Conservation (phyloP, 1,284 basidiomycete species). For the Melanopsichium pennsylvanicum region DNA sequence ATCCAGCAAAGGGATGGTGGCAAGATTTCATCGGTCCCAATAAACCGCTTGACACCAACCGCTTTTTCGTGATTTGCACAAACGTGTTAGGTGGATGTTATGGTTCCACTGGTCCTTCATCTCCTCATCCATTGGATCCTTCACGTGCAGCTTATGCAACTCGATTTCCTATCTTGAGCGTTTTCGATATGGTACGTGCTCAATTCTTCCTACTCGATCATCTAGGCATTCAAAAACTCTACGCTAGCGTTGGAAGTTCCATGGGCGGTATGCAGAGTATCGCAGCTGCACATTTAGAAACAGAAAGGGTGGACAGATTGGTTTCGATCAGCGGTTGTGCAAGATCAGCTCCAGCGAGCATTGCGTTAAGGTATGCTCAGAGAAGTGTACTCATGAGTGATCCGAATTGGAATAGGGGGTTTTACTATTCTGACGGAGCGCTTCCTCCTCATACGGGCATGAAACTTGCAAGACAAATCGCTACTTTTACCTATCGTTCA, state of each 20-base stretch:
- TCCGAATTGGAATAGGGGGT: constrained; percentile 98
- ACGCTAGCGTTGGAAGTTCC: constrained; percentile 89
- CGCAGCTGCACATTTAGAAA: constrained; percentile 91
- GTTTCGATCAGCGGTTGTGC: constrained; percentile 95
- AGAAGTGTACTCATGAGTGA: constrained; percentile 95
- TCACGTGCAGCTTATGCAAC: constrained; percentile 78
- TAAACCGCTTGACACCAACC: constrained; percentile 84
- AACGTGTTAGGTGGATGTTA: constrained; percentile 98
- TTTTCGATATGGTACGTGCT: constrained; percentile 94
- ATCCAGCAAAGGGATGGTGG: constrained; percentile 94
- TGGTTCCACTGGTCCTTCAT: constrained; percentile 91
- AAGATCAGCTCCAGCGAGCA: constrained; percentile 84
- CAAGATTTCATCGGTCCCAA: constrained; percentile 97
- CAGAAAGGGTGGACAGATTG: constrained; percentile 84
- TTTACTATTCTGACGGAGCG: constrained; percentile 83
- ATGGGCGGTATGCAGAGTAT: constrained; percentile 99
- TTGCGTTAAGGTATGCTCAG: constrained; percentile 96
- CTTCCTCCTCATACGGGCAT: constrained; percentile 95
- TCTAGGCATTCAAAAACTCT: constrained; percentile 82
- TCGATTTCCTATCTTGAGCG: constrained; percentile 85
- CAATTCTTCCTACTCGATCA: constrained; percentile 88
- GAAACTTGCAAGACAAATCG: constrained; percentile 98
- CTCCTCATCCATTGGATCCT: constrained; percentile 72
- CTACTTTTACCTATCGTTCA: constrained; percentile 97
- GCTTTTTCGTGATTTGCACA: constrained; percentile 93